Base-by-base conservation (phyloP, 805 yeast species). In the Priceomyces castillae region DNA sequence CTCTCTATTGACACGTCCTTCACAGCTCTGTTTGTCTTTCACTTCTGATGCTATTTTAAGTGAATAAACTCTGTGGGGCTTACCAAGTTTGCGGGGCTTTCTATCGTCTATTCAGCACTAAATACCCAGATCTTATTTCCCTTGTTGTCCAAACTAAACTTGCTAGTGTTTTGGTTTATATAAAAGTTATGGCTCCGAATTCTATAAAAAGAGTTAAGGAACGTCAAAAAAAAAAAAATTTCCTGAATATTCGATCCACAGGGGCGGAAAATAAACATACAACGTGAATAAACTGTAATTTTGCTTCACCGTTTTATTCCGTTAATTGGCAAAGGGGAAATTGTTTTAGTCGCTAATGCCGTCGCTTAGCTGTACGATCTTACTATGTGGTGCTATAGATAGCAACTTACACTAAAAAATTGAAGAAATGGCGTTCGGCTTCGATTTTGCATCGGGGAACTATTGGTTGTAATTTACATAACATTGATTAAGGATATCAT, bases 211-310 rank as follows among this genome's bases (percentile, higher is more conserved):
- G 30, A 28, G n/a, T 28, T 28, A n/a, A 11, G 30, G 39, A 38
- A 16, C 46, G 40, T 26, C 40, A 34, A 14, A 41, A 40, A 14
- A 43, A 43, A 23, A 39, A 30, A 37, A 38, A 45, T 1, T 28
- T n/a, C n/a, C 31, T 28, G 15, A 28, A 28, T 11, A 6, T 9
- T 11, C 12, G 31, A 28, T 28, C 31, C 31, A 28, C 31, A 28
- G 31, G 31, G 31, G 31, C 31, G 15, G n/a, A 28, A 28, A 28
- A 28, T n/a, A 28, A 28, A 28, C 31, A n/a, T 23, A 23, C 10
- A 28, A 22, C 25, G 9, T 22, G 25, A 22, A 22, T 22, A 22
- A 7, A 22, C 25, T 9, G 25, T 22, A 22, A 22, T 7, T 22
- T 9, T 22, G 9, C 9, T 7, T 22, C 9, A 22, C 9, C 25